Base-by-base conservation (phyloP, 2,329 filamentous ascomycete genomes). In the Trichoderma citrinoviride region DNA sequence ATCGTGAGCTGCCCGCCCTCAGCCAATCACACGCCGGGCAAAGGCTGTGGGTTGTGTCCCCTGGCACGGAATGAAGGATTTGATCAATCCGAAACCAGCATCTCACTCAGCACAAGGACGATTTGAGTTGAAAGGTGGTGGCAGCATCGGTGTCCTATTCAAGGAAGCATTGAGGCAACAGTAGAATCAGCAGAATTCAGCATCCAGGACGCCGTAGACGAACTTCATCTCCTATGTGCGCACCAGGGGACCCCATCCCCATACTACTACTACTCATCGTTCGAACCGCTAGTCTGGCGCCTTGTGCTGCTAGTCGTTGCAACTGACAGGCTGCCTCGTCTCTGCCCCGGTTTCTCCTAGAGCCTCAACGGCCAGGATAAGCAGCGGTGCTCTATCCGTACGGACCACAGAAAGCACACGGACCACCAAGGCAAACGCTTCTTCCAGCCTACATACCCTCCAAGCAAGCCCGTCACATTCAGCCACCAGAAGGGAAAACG, bases 11-110 rank as follows among this genome's bases (percentile, higher is more conserved):
- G 33, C 40, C 21, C 23, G 8, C 15, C 6, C 25, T 52, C 25
- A n/a, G 47, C 58, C 58, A 61, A 61, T 61, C 47, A 61, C 37
- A 33, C 10, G 25, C 44, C 29, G 33, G 33, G 25, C 19, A 47
- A 17, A 23, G 25, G 41, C 27, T 25, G 41, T 19, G 10, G n/a
- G 8, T 5, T 60, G 29, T 40, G 54, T 19, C 54, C 54, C 54
- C 23, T 44, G 40, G 40, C 54, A 25, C 55, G 55, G 27, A 37
- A 46, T 25, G 10, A 40, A 58, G 25, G 27, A 47, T 17, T 27
- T 15, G 55, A 40, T 40, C 27, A 53, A 37, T 21, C 49, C 27
- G 49, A 53, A 53, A 53, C 27, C 49, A 53, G 25, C 50, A 53
- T 49, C 46, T 21, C 19, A 46, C 43, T 19, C 43, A 37, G 33